Base-by-base conservation (phyloP, 2,329 filamentous ascomycete genomes). In the Phaeosphaeriaceae sp. region DNA sequence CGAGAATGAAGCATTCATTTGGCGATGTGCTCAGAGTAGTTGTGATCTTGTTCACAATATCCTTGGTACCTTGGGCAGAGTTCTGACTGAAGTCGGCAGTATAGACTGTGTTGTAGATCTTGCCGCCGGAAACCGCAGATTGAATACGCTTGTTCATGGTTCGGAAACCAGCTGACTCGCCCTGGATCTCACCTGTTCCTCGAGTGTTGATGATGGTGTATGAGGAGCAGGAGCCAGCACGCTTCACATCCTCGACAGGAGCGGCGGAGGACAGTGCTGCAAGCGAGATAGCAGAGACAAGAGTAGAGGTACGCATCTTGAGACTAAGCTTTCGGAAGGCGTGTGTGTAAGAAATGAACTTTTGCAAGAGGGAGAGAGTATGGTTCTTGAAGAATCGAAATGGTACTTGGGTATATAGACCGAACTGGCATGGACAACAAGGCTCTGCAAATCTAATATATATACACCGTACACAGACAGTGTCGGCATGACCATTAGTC, bases 31-130 rank as follows among this genome's bases (percentile, higher is more conserved):
- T n/a, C 1, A 78, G 65, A 6, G 63, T 70, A 13, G 54, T 56
- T 3, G 57, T 58, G 56, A 78, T 66, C n/a, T 74, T 62, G 60
- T 72, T 68, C 62, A 78, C 53, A 50, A 78, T 78, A 48, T 76
- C 74, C 11, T 27, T 21, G 3, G 76, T 77, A 2, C 70, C 75
- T 1, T 55, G 52, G 2, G 60, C 50, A 0, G 67, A 70, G 53
- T 73, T 66, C 48, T 78, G 76, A 31, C 53, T 53, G 48, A 54
- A 42, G 22, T 45, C 62, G 3, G 76, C 76, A 15, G 70, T 50
- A 54, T 78, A 78, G 24, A 77, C 70, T 9, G 73, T 77, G 63
- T 72, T 68, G 62, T 78, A 77, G 47, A 69, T 67, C 11, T 65
- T 75, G 40, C 75, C 76, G 1, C 76, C 75, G 1, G 70, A 54